Evolutionary conservation across 305 asterid species (phyloP).

Genomic region (Nicotiana rustica): DNA sequence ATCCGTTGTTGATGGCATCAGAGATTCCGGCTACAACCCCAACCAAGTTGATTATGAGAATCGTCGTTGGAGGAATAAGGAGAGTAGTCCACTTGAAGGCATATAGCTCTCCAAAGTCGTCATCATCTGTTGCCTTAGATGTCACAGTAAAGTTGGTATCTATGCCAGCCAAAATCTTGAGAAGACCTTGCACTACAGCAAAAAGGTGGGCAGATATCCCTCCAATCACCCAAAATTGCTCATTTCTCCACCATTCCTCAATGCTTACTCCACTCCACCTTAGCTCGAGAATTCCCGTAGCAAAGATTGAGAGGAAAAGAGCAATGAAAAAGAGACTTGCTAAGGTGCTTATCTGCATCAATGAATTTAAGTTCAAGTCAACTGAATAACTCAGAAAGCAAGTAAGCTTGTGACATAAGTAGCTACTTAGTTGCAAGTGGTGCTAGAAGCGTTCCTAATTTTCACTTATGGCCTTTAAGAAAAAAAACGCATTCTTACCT

Average conservation of each 20-base stretch:
- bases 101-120: constrained; percentile 81
- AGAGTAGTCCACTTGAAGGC: constrained; percentile 97
- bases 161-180: constrained; percentile 84
- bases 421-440: constrained; percentile 11
- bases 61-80: constrained; percentile 89
- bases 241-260: constrained; percentile 99
- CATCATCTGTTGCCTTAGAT: constrained; percentile 84
- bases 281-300: constrained; percentile 89
- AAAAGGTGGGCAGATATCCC: constrained; percentile 92
- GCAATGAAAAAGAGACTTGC: constrained; percentile 88
- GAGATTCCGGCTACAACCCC: constrained; percentile 97
- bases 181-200: constrained; percentile 84
- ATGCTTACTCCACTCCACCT: constrained; percentile 98
- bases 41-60: constrained; percentile 80
- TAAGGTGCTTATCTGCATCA: constrained; percentile 77
- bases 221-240: constrained; percentile 96
- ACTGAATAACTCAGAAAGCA: background rate
- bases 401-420: background rate
- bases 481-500: constrained; percentile 51
- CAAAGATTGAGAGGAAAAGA: constrained; percentile 82
- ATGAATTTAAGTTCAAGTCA: constrained; percentile 26
- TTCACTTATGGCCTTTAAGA: background rate
- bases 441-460: background rate
- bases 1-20: constrained; percentile 90
- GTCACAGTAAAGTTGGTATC: constrained; percentile 95